Base-by-base conservation (phyloP, 768 basidiomycete genomes). In the Suillus weaverae region DNA sequence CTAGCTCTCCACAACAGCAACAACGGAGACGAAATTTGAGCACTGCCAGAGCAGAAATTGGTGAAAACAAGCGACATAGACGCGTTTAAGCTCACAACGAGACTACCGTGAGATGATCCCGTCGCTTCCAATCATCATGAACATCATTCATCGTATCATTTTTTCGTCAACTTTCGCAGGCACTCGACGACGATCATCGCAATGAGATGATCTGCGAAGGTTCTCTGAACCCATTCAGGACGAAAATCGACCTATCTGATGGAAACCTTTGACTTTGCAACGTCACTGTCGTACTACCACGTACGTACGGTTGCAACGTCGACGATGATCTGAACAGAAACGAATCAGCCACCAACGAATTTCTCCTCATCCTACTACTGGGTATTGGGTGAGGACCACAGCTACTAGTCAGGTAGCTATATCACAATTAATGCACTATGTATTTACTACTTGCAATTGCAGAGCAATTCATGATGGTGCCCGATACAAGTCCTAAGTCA, bases 81-180 rank as follows among this genome's bases (percentile, higher is more conserved):
- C 56, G 56, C 36, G 56, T 22, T 56, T 14, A 16, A 56, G 54
- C n/a, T 22, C 22, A 36, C 22, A 26, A 30, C 6, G 1, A 41
- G 22, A 57, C 16, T 18, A 51, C 39, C 57, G 57, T 59, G 57
- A 30, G 57, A 59, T 39, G 57, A 59, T 39, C 39, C 30, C 18
- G 18, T 30, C 16, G 9, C 16, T 11, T 59, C 30, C 10, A 50
- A 16, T 50, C 22, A 48, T 26, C 46, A 9, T 48, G 5, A 22
- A 22, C 22, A 53, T 18, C 16, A 30, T 30, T 10, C 4, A 32
- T 30, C 50, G 18, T 33, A 54, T 33, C 53, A 54, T 33, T 33
- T 54, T 11, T 33, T n/a, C 5, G 33, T 14, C 53, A 20, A 54
- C 53, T 36, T 26, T 54, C 20, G 33, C 20, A 35, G 32, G 53